Evolutionary conservation across 768 basidiomycete species (phyloP), one percentile per base, ranked within the genome.

Genomic region (Tulasnella sp.): DNA sequence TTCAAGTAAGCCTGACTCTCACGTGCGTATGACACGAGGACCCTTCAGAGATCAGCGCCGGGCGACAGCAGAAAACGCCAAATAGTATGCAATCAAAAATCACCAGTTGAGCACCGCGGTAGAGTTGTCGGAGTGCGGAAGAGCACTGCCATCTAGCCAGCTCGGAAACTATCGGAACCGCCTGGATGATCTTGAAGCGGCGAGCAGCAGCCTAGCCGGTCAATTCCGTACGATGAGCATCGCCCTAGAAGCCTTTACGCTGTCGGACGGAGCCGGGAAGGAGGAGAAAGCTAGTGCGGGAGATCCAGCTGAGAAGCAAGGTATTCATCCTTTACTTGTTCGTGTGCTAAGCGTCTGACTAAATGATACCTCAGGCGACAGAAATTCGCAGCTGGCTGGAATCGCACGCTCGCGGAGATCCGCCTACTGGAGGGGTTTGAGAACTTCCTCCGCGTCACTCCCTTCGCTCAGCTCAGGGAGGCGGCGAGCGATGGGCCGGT

Each of bases 401-500:
- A 60, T 29, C 15, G 8, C 12, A 19, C 51, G 2, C 8, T 60
- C 38, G 34, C 53, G 30, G 31, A 60, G 34, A 50, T 54, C 30
- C 11, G 51, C 2, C 38, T 34, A 38, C 4, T 52, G 4, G 50
- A 34, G 3, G 59, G 31, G 9, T 60, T 60, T 21, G 52, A 54
- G 41, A 15, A 27, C 4, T 60, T 60, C 51, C 51, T 60, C 49
- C 38, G 38, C 15, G 30, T 41, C 30, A 38, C 34, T 2, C 34
- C 59, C 4, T 60, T 54, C 38, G 38, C 50, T 24, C 31, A 41
- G 25, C 12, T 60, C 2, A 22, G 29, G 19, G 19, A 60, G 25
- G 59, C 52, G 15, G 30, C 59, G 11, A 7, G 11, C 3, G 49
- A 53, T 17, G 59, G 59, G 8, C 59, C 59, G 8, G 59, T 60